Evolutionary conservation across 2,329 filamentous ascomycete genomes (phyloP).

Genomic region (Aspergillus transmontanensis): DNA sequence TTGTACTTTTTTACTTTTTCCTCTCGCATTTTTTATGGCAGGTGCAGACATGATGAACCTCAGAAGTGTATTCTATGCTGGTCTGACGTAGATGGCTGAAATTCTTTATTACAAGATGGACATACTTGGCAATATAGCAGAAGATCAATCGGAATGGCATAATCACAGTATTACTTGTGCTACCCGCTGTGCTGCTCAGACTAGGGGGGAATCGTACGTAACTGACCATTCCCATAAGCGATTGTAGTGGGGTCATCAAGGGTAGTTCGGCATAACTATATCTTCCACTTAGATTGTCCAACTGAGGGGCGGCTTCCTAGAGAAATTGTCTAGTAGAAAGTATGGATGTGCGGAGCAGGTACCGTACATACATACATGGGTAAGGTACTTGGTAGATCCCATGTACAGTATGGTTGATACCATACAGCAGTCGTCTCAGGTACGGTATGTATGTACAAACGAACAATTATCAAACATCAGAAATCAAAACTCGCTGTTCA

Average conservation of each 20-base stretch:
- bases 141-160: conserved; percentile 1
- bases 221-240: neutral
- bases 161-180: neutral
- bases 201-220: neutral
- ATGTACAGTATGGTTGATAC: neutral
- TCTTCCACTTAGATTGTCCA: neutral
- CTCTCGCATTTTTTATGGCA: neutral
- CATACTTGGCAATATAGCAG: neutral
- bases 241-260: conserved; percentile 11
- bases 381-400: conserved; percentile 1
- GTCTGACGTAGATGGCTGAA: conserved; percentile 1
- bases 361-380: neutral
- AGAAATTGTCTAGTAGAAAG: neutral
- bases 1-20: neutral
- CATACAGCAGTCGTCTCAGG: neutral
- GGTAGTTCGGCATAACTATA: conserved; percentile 8
- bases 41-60: neutral
- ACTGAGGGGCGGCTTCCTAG: conserved; percentile 6
- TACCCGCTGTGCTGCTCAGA: neutral
- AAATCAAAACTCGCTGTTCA: neutral
- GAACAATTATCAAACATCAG: neutral
- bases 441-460: neutral
- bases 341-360: conserved; percentile 7
- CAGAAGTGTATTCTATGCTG: neutral
- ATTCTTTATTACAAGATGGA: neutral